phyloP scores from a whole-genome alignment of 768 basidiomycete genomes.

The Collybiopsis luxurians region DNA sequence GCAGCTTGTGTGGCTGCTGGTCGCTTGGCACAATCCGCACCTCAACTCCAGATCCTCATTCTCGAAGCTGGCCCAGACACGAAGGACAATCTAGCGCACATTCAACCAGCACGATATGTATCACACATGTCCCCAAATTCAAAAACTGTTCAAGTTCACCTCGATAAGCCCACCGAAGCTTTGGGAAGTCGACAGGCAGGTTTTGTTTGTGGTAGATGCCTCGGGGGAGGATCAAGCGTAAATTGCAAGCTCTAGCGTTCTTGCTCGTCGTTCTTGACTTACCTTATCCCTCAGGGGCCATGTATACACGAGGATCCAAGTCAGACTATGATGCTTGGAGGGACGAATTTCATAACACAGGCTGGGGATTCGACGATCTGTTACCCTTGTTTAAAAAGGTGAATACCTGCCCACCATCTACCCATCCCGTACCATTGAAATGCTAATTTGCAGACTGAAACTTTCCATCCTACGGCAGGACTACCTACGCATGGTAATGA shows the following conservation, averaged over 20 bases:
- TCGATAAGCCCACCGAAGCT: slow-evolving; percentile 25
- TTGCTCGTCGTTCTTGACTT: too few relatives aligned
- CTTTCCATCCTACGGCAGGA: too few relatives aligned
- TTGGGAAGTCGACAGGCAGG: slow-evolving; percentile 24
- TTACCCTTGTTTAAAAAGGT: slow-evolving; percentile 24
- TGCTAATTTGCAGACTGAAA: slow-evolving; percentile 20
- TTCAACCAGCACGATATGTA: slow-evolving; percentile 33
- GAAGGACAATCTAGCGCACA: slow-evolving; percentile 28
- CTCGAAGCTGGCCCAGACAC: slow-evolving; percentile 40
- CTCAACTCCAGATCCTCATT: slow-evolving; percentile 37
- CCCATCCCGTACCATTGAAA: slow-evolving; percentile 15
- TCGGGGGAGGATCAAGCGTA: slow-evolving; percentile 44
- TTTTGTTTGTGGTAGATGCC: slow-evolving; percentile 30
- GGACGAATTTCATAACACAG: slow-evolving; percentile 12
- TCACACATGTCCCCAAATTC: slow-evolving; percentile 28
- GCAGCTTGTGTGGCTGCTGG: slow-evolving; percentile 35
- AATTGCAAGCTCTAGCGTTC: too few relatives aligned
- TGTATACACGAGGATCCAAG: slow-evolving; percentile 14
- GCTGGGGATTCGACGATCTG: slow-evolving; percentile 24
- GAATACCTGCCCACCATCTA: neutral
- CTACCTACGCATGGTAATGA: slow-evolving; percentile 20
- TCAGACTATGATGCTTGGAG: slow-evolving; percentile 27
- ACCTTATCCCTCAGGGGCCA: too few relatives aligned
- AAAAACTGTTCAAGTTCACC: slow-evolving; percentile 29
- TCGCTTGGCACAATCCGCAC: slow-evolving; percentile 35